phyloP scores from a whole-genome alignment of 2,329 filamentous ascomycete species.

The Stachybotrys echinatus region DNA sequence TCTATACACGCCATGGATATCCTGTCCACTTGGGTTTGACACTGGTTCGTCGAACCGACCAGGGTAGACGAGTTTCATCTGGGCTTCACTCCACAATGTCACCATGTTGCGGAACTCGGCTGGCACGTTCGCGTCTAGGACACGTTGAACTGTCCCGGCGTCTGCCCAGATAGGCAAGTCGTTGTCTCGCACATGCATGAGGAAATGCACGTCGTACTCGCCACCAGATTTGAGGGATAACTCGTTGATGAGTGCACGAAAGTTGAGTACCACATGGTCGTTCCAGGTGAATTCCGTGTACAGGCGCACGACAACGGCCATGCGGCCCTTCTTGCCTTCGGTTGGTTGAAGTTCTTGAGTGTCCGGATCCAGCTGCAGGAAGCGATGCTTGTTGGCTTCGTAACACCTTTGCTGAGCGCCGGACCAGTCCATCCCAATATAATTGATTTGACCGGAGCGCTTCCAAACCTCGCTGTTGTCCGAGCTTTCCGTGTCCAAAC shows the following conservation, averaged over 20 bases:
- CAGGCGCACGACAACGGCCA: constrained; percentile 72
- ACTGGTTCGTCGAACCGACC: constrained; percentile 66
- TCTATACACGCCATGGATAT: constrained; percentile 66
- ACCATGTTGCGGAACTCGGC: constrained; percentile 76
- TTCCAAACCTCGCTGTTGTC: constrained; percentile 59
- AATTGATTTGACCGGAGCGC: constrained; percentile 50
- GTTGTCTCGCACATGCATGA: constrained; percentile 79
- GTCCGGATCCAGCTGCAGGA: constrained; percentile 32
- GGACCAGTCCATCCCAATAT: constrained; percentile 49
- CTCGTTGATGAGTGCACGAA: constrained; percentile 77
- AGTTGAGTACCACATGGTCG: constrained; percentile 69
- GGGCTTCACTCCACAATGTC: constrained; percentile 77
- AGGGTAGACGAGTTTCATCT: constrained; percentile 75
- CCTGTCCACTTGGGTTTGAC: constrained; percentile 48
- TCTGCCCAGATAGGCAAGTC: constrained; percentile 79
- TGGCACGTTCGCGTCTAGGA: constrained; percentile 62
- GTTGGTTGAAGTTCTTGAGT: constrained; percentile 26
- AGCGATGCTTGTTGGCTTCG: constrained; percentile 59
- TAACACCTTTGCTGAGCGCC: constrained; percentile 49
- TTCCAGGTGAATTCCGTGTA: constrained; percentile 79
- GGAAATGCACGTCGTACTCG: constrained; percentile 77
- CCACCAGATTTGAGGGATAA: constrained; percentile 71
- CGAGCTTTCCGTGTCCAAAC: constrained; percentile 65
- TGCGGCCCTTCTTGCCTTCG: constrained; percentile 47
- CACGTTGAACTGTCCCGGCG: constrained; percentile 63